phyloP scores from a whole-genome alignment of 73 alveolate genomes.

The Paramecium sexaurelia region DNA sequence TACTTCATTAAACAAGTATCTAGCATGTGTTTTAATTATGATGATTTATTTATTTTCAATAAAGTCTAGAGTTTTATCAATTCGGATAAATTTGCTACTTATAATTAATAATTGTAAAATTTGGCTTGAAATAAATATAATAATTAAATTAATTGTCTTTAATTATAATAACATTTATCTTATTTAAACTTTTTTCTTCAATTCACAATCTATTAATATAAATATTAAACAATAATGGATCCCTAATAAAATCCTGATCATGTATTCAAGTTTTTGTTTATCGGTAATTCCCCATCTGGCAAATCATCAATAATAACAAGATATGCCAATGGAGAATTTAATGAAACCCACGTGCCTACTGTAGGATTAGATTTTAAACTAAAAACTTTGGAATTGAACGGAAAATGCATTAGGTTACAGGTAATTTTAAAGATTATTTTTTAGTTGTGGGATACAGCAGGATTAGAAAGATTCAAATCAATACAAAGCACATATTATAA shows the following conservation, averaged over 20 bases:
- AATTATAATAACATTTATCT: too few species aligned
- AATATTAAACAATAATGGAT: too few species aligned
- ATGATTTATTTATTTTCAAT: too few species aligned
- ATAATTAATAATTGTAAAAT: too few species aligned
- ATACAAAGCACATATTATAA: neutral
- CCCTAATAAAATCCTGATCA: neutral
- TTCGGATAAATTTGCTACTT: too few species aligned
- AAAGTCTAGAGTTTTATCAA: too few species aligned
- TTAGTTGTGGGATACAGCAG: slow-evolving; percentile 11
- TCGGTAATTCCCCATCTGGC: slow-evolving; percentile 73
- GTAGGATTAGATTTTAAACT: slow-evolving; percentile 74
- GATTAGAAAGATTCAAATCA: neutral
- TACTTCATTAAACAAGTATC: too few species aligned
- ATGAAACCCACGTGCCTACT: slow-evolving; percentile 70
- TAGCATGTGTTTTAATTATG: too few species aligned
- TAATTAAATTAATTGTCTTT: too few species aligned
- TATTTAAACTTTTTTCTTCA: too few species aligned
- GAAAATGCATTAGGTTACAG: slow-evolving; percentile 51
- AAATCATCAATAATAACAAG: slow-evolving; percentile 71
- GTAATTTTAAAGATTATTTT: neutral
- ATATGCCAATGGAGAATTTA: slow-evolving; percentile 70
- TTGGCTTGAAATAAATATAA: too few species aligned
- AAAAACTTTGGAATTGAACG: slow-evolving; percentile 64
- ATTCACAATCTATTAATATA: too few species aligned
- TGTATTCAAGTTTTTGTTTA: slow-evolving; percentile 65